phyloP scores from a whole-genome alignment of 2,329 filamentous ascomycete genomes.

The Phaeosphaeriaceae sp. region DNA sequence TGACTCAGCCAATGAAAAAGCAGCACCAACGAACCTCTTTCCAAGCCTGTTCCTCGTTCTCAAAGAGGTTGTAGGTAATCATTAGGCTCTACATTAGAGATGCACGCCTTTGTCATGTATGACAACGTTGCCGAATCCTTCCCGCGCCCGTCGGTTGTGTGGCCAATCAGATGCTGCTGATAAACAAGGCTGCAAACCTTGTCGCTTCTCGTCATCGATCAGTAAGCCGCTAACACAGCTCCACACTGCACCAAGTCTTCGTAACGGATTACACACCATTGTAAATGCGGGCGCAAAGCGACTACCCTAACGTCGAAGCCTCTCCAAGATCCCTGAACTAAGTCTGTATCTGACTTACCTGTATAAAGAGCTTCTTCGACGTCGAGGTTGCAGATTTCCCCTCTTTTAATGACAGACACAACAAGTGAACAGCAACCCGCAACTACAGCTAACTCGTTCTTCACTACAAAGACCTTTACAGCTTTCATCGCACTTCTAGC shows the following conservation, averaged over 20 bases:
- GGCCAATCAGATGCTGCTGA: slow-evolving; percentile 35
- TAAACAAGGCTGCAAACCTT: slow-evolving; percentile 7
- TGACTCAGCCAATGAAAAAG: not conserved
- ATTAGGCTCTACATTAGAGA: slow-evolving; percentile 2
- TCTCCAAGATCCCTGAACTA: slow-evolving; percentile 33
- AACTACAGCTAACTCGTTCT: slow-evolving; percentile 18
- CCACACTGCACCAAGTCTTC: slow-evolving; percentile 12
- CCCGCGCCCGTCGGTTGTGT: slow-evolving; percentile 14
- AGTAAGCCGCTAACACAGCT: slow-evolving; percentile 30
- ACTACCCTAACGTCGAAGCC: slow-evolving; percentile 25
- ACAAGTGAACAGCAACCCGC: slow-evolving; percentile 23
- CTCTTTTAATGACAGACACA: slow-evolving; percentile 40
- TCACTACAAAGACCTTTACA: slow-evolving; percentile 37
- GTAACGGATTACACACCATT: slow-evolving; percentile 44
- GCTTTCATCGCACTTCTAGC: slow-evolving; percentile 46
- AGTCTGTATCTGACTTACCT: slow-evolving; percentile 16
- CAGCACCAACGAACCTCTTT: not conserved
- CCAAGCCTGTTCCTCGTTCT: not conserved
- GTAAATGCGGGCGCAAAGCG: slow-evolving; percentile 35
- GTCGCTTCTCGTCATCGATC: slow-evolving; percentile 37
- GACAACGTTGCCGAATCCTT: slow-evolving; percentile 3
- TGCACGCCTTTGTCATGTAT: slow-evolving; percentile 1
- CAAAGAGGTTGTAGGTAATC: slow-evolving; percentile 11
- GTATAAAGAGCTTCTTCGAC: slow-evolving; percentile 35
- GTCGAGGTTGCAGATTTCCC: slow-evolving; percentile 10